Conservation (phyloP, 1,284 basidiomycete species). For the Paramarasmius palmivorus region DNA sequence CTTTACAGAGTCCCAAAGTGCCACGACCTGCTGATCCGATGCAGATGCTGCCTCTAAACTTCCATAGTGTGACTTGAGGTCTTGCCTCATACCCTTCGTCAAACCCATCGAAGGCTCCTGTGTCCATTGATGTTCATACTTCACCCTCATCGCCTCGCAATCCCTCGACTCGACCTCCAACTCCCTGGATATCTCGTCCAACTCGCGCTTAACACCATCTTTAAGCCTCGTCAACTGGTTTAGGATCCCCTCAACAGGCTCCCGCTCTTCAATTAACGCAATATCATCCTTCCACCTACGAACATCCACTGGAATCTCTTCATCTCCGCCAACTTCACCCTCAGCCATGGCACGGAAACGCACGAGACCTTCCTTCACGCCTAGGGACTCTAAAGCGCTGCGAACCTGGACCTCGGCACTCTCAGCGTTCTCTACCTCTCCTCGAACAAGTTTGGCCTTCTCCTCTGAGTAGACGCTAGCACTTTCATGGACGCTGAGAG, state of each 20-base stretch:
- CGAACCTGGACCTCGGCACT: constrained; percentile 80
- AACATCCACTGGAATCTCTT: constrained; percentile 76
- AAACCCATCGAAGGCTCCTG: constrained; percentile 83
- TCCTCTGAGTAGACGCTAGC: constrained; percentile 98
- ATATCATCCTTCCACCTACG: constrained; percentile 81
- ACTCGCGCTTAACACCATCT: constrained; percentile 56
- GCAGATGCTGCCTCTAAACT: constrained; percentile 77
- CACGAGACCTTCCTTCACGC: constrained; percentile 76
- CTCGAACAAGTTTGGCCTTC: constrained; percentile 94
- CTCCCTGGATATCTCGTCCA: constrained; percentile 61
- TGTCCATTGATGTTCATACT: constrained; percentile 87
- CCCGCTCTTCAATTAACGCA: constrained; percentile 60
- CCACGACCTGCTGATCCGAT: constrained; percentile 78
- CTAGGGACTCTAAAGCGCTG: constrained; percentile 82
- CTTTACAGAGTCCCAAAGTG: constrained; percentile 75
- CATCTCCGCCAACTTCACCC: constrained; percentile 65
- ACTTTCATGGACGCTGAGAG: constrained; percentile 93
- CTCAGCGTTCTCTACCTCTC: constrained; percentile 87
- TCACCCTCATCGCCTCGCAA: constrained; percentile 83
- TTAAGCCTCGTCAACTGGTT: constrained; percentile 66
- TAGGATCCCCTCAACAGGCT: constrained; percentile 66
- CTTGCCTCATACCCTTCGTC: constrained; percentile 74
- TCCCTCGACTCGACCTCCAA: constrained; percentile 80
- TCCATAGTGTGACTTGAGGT: constrained; percentile 77
- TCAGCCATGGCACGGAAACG: constrained; percentile 80